A percentile compares a stretch with the other conserved stretches of the same genome.
phyloP scores from a whole-genome alignment of 2,329 filamentous ascomycete genomes.

The Arthroderma sp. region DNA sequence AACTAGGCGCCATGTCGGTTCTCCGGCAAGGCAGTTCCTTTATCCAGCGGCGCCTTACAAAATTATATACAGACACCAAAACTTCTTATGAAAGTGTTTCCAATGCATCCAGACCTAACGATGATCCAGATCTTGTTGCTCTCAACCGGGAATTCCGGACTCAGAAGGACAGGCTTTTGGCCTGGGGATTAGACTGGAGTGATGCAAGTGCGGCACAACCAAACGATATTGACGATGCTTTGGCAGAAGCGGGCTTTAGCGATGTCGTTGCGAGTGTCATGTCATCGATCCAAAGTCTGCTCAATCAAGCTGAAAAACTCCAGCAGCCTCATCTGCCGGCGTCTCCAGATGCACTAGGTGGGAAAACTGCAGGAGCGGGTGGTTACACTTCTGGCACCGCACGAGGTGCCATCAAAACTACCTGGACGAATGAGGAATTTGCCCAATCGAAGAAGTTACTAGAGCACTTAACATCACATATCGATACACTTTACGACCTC shows the following conservation, averaged over 20 bases:
- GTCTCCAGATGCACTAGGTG: conserved; percentile 25
- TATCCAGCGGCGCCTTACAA: conserved; percentile 40
- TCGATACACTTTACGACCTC: conserved; percentile 53
- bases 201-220: conserved; percentile 44
- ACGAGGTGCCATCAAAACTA: conserved; percentile 25
- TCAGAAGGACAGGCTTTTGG: conserved; percentile 50
- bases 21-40: conserved; percentile 32
- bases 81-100: conserved; percentile 45
- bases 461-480: conserved; percentile 47
- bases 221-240: conserved; percentile 49
- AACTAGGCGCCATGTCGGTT: conserved; percentile 28
- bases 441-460: conserved; percentile 45
- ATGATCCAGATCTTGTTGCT: conserved; percentile 41
- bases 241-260: conserved; percentile 49
- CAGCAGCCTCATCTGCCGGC: conserved; percentile 28
- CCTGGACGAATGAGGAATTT: conserved; percentile 40
- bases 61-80: conserved; percentile 53
- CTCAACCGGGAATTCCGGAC: conserved; percentile 49
- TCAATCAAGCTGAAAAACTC: conserved; percentile 48
- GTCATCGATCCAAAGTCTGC: conserved; percentile 49
- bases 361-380: conserved; percentile 24
- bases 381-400: conserved; percentile 20
- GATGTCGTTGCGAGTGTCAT: conserved; percentile 53
- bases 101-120: conserved; percentile 34
- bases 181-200: conserved; percentile 55